These are phyloP conservation scores for Pseudogymnoascus pannorum DNA, from an alignment of 2,329 filamentous ascomycete genomes.

Conservation along the genomic window DNA sequence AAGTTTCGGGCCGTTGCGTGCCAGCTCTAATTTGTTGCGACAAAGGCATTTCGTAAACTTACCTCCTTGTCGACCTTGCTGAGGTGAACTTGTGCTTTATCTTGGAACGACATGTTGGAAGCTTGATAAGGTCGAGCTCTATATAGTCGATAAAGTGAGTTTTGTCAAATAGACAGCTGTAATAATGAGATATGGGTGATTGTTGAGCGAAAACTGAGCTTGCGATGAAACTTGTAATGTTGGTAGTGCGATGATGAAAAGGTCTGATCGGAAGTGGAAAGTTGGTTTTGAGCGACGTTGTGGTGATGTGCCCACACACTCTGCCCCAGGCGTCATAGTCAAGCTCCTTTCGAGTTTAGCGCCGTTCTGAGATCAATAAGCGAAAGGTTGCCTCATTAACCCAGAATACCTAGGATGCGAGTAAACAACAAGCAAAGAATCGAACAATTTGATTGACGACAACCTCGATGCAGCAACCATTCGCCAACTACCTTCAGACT, in stretches of 20 bases:
- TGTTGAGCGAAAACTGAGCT: slow-evolving; percentile 9
- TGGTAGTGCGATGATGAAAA: slow-evolving; percentile 7
- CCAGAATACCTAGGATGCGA: slow-evolving; percentile 2
- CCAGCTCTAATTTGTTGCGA: not conserved
- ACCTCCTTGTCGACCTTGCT: slow-evolving; percentile 79
- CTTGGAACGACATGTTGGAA: slow-evolving; percentile 63
- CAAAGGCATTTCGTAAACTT: slow-evolving; percentile 30
- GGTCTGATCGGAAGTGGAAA: slow-evolving; percentile 7
- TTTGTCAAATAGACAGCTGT: not conserved
- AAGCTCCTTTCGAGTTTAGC: slow-evolving; percentile 9
- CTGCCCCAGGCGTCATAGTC: slow-evolving; percentile 9
- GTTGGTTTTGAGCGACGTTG: slow-evolving; percentile 6
- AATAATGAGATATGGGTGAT: slow-evolving; percentile 26
- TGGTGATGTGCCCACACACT: slow-evolving; percentile 9
- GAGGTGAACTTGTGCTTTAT: slow-evolving; percentile 69
- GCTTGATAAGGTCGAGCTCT: slow-evolving; percentile 9
- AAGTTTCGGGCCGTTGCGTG: not conserved
- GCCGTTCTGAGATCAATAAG: slow-evolving; percentile 10
- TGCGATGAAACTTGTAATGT: slow-evolving; percentile 4
- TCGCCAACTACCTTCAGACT: not conserved
- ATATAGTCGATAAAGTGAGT: not conserved
- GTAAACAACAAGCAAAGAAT: slow-evolving; percentile 13
- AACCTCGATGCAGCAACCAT: slow-evolving; percentile 8
- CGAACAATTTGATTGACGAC: slow-evolving; percentile 7
- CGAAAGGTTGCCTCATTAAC: slow-evolving; percentile 13